phyloP scores from a whole-genome alignment of 2,329 filamentous ascomycete genomes.

The Fusarium sp. region DNA sequence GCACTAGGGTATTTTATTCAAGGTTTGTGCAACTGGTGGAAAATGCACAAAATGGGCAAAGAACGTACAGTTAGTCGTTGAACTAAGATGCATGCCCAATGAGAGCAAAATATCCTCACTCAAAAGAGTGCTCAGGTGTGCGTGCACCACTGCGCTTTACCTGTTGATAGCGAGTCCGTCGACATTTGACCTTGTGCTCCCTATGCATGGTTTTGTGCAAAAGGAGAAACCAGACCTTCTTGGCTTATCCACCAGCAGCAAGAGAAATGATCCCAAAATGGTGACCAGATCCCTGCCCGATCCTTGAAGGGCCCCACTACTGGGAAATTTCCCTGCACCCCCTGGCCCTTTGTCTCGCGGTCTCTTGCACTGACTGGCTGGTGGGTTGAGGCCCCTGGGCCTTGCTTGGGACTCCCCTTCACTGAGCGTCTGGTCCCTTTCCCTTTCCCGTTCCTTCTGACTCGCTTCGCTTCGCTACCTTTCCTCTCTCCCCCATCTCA shows the following conservation, averaged over 20 bases:
- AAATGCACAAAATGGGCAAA: slow-evolving; percentile 8
- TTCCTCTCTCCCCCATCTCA: slow-evolving; percentile 40
- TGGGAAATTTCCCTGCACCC: slow-evolving; percentile 28
- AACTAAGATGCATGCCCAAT: slow-evolving; percentile 4
- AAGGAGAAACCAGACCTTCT: slow-evolving; percentile 21
- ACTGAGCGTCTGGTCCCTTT: slow-evolving; percentile 37
- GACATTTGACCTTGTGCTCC: slow-evolving; percentile 12
- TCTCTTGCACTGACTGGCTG: slow-evolving; percentile 35
- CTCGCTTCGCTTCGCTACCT: slow-evolving; percentile 45
- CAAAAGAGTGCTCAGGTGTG: background rate
- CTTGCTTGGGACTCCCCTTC: slow-evolving; percentile 37
- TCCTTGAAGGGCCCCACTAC: slow-evolving; percentile 32
- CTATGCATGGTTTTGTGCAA: slow-evolving; percentile 36
- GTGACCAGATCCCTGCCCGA: slow-evolving; percentile 31
- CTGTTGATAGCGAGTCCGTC: slow-evolving; percentile 14
- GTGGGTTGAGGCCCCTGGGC: slow-evolving; percentile 10
- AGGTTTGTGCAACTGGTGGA: slow-evolving; percentile 4
- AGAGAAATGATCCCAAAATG: slow-evolving; percentile 34
- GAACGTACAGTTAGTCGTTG: background rate
- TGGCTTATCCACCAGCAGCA: slow-evolving; percentile 22
- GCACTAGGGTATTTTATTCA: background rate
- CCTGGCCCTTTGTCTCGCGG: slow-evolving; percentile 32
- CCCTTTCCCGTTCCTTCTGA: slow-evolving; percentile 45
- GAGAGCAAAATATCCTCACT: background rate
- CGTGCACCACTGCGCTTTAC: slow-evolving; percentile 14